Evolutionary conservation across 2,329 filamentous ascomycete species (phyloP).

Genomic region (Sclerotinia borealis): DNA sequence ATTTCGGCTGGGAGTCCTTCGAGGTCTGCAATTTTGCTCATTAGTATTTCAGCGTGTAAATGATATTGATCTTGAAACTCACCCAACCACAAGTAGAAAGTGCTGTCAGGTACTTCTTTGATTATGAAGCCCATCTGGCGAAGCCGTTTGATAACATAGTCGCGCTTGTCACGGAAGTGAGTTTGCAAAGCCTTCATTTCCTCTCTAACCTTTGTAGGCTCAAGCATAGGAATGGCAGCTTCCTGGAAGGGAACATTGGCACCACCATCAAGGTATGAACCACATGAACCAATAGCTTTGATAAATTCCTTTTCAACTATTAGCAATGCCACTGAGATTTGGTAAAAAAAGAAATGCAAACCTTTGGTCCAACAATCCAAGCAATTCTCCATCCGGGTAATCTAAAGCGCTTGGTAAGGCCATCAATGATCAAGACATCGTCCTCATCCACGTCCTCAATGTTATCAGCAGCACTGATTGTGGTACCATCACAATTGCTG

Average conservation of each 20-base stretch:
- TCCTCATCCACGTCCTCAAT: constrained; percentile 84
- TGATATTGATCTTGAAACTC: neutral
- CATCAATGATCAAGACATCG: constrained; percentile 91
- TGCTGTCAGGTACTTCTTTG: constrained; percentile 78
- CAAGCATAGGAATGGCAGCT: constrained; percentile 88
- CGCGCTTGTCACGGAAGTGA: constrained; percentile 88
- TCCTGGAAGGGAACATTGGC: constrained; percentile 95
- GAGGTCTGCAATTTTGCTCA: constrained; percentile 38
- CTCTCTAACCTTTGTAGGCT: constrained; percentile 68
- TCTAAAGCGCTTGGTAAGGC: constrained; percentile 92
- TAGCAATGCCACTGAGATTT: neutral
- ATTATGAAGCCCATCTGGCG: constrained; percentile 82
- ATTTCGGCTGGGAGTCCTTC: constrained; percentile 71
- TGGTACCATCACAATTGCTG: constrained; percentile 80
- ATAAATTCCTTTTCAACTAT: constrained; percentile 62
- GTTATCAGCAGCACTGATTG: constrained; percentile 84
- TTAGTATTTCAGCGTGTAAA: neutral
- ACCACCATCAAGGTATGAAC: constrained; percentile 89
- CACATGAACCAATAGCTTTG: constrained; percentile 84
- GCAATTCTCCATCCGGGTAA: constrained; percentile 94
- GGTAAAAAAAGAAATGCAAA: neutral
- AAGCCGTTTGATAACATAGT: constrained; percentile 78
- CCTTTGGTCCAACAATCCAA: constrained; percentile 88
- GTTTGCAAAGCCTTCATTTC: constrained; percentile 87
- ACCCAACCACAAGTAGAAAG: constrained; percentile 81